phyloP scores from a whole-genome alignment of 169 alveolate genomes.

The Plasmodium falciparum region DNA sequence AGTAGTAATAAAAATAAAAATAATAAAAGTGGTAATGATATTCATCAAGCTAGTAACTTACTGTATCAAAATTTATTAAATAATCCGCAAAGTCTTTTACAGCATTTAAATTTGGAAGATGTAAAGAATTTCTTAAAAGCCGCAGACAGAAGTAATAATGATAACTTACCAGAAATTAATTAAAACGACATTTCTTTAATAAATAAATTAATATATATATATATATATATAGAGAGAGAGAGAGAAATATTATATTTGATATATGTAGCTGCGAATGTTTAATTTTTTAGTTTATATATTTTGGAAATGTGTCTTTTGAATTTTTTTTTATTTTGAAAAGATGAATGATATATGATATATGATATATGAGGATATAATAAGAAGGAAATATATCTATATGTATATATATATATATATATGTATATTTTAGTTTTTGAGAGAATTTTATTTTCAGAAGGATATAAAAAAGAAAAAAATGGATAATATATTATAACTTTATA shows the following conservation, averaged over 20 bases:
- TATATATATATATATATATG: too few species aligned
- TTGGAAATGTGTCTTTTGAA: too few species aligned
- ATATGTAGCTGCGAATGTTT: too few species aligned
- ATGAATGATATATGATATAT: too few species aligned
- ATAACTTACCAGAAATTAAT: conserved; percentile 12
- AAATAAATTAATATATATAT: not conserved
- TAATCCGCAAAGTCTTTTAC: conserved; percentile 7
- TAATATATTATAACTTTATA: too few species aligned
- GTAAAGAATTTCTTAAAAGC: conserved; percentile 46
- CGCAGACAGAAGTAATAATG: conserved; percentile 50
- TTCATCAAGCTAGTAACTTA: not conserved
- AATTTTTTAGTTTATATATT: too few species aligned
- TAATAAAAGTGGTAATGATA: not conserved
- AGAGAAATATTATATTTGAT: not conserved
- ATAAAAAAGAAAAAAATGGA: too few species aligned
- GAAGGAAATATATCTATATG: too few species aligned
- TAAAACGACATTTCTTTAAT: not conserved
- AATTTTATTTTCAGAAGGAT: too few species aligned
- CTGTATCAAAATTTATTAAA: not conserved
- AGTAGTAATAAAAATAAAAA: not conserved
- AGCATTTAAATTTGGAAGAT: conserved; percentile 55
- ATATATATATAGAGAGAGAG: not conserved
- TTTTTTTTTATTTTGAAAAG: too few species aligned
- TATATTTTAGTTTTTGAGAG: too few species aligned
- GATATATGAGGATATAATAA: too few species aligned